Base-by-base conservation (phyloP, 1,284 basidiomycete genomes). In the Malassezia japonica region DNA sequence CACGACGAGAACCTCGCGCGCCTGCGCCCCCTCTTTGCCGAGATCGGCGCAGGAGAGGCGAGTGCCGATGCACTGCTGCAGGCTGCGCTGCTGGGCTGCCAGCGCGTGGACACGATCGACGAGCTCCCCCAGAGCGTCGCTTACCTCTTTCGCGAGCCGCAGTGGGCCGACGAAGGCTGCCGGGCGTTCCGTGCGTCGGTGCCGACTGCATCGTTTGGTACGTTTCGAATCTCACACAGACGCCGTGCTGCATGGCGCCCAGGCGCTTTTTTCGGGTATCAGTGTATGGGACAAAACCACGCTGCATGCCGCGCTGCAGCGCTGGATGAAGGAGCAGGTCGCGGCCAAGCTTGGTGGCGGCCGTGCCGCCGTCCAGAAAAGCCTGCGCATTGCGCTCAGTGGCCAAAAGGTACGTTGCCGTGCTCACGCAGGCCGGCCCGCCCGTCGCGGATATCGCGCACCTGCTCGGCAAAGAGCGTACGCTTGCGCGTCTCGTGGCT, bases 331-430 rank as follows among this genome's bases (percentile, higher is more conserved):
- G 33, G 16, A 8, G 9, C 37, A 45, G 36, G 23, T 8, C 2
- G 27, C 27, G 21, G 13, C 20, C 5, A 28, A 42, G 6, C 29
- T 48, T 6, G 18, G 6, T 7, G 43, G 44, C 2, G 54, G 54
- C 2, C 44, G 46, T 18, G 43, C 43, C 2, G 44, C 38, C 23
- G 38, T 54, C 5, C 49, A 52, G 40, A 56, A 56, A 28, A 43
- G 40, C 15, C 36, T 54, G 15, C 55, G 55, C 20, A 48, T 47
- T 27, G 49, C 55, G 13, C 41, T 57, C n/a, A 48, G 45, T 4
- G 55, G 50, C 3, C 33, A 33, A 15, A 39, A 37, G 20, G 38
- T 46, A 4, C n/a, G 28, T 43, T 6, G 6, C 7, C 5, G 3
- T 3, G 9, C 13, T 27, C 5, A 27, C 12, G 8, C 27, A 33